These are phyloP conservation scores for Colletotrichum falcatum DNA, from an alignment of 2,329 filamentous ascomycete species.

Conservation along the genomic window DNA sequence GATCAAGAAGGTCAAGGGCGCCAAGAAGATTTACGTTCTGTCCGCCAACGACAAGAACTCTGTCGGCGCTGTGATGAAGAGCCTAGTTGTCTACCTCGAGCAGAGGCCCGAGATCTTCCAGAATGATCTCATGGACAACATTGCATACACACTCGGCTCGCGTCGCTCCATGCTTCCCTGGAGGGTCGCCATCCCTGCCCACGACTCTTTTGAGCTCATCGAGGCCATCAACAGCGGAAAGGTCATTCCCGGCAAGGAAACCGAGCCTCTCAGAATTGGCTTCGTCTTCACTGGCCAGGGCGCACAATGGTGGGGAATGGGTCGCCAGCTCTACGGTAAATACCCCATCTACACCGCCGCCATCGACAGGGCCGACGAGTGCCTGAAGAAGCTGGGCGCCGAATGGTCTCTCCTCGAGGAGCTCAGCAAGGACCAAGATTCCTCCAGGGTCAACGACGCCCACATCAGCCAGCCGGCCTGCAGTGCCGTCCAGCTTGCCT, in stretches of 20 bases:
- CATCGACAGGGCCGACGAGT: constrained; percentile 49
- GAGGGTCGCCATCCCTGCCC: constrained; percentile 47
- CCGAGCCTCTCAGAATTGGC: constrained; percentile 45
- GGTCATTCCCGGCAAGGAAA: constrained; percentile 51
- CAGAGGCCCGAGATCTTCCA: constrained; percentile 57
- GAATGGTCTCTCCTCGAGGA: constrained; percentile 54
- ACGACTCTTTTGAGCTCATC: constrained; percentile 41
- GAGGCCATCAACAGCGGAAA: constrained; percentile 53
- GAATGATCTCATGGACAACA: constrained; percentile 52
- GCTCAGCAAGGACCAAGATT: constrained; percentile 50
- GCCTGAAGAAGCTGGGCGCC: constrained; percentile 50
- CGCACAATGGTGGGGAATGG: constrained; percentile 46
- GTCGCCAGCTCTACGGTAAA: constrained; percentile 44
- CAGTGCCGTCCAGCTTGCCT: constrained; percentile 61
- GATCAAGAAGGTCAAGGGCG: constrained; percentile 21
- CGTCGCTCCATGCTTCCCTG: constrained; percentile 35
- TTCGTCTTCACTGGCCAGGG: constrained; percentile 48
- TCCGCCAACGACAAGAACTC: constrained; percentile 54
- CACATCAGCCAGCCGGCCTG: constrained; percentile 59
- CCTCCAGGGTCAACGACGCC: constrained; percentile 52
- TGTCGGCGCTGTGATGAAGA: constrained; percentile 47
- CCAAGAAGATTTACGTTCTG: constrained; percentile 56
- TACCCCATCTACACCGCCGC: constrained; percentile 52
- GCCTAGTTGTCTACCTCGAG: constrained; percentile 54
- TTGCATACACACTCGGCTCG: constrained; percentile 41